Percentiles rank a stretch among this genome's conserved stretches.
phyloP scores from a whole-genome alignment of 1,139 yeast genomes.

The Suhomyces terraborum region DNA sequence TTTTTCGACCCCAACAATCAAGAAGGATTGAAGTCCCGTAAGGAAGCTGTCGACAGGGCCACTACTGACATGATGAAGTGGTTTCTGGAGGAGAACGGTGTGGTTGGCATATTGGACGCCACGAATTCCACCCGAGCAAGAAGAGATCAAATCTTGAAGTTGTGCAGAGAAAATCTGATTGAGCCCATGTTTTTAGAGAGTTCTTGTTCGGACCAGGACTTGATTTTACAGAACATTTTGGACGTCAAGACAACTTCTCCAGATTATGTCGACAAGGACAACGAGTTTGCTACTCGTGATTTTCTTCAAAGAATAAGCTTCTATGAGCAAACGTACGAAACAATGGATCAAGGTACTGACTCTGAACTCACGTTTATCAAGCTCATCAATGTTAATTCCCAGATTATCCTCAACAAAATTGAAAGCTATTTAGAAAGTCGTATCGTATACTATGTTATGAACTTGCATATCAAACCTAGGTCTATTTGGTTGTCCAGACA shows the following conservation, averaged over 20 bases:
- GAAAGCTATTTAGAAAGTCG: slow-evolving; percentile 89
- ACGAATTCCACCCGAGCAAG: slow-evolving; percentile 76
- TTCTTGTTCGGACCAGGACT: slow-evolving; percentile 81
- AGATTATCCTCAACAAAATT: slow-evolving; percentile 82
- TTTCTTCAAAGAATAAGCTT: slow-evolving; percentile 70
- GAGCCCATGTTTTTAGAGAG: slow-evolving; percentile 93
- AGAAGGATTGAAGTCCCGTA: slow-evolving; percentile 63
- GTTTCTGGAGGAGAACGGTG: slow-evolving; percentile 79
- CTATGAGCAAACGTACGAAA: slow-evolving; percentile 74
- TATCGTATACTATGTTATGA: slow-evolving; percentile 94
- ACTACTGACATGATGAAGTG: slow-evolving; percentile 84
- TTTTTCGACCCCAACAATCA: slow-evolving; percentile 72
- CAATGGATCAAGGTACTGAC: slow-evolving; percentile 61
- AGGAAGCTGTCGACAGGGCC: slow-evolving; percentile 71
- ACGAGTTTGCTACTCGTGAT: slow-evolving; percentile 72
- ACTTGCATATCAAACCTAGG: slow-evolving; percentile 88
- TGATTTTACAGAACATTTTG: slow-evolving; percentile 73
- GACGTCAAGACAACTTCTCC: slow-evolving; percentile 90
- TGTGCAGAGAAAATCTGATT: slow-evolving; percentile 66
- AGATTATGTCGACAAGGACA: slow-evolving; percentile 73
- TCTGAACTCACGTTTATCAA: slow-evolving; percentile 78
- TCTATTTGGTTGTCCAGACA: slow-evolving; percentile 92
- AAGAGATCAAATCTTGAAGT: slow-evolving; percentile 62
- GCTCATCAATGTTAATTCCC: slow-evolving; percentile 82
- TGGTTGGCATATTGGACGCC: slow-evolving; percentile 91